Conservation (phyloP, 306 rosid genomes). For the Rosa lucieae region DNA sequence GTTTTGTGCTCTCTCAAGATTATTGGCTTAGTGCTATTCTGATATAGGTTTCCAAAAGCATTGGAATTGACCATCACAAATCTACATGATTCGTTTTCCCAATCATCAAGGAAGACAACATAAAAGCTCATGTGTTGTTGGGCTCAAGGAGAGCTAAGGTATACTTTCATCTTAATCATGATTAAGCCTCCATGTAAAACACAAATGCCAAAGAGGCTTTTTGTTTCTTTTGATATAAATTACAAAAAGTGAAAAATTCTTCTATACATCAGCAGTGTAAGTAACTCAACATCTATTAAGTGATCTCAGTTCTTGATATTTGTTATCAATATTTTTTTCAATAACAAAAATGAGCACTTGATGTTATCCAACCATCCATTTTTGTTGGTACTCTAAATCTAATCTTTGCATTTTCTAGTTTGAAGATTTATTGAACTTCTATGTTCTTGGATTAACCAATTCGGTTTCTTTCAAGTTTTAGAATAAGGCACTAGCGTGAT, state of each 20-base stretch:
- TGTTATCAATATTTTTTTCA: no score
- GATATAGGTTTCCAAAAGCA: slow-evolving; percentile 6
- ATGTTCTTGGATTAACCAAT: background rate
- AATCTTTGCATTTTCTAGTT: background rate
- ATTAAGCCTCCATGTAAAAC: background rate
- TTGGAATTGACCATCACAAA: slow-evolving; percentile 17
- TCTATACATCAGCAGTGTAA: no score
- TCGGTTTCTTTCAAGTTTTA: background rate
- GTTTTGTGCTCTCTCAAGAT: background rate
- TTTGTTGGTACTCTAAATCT: background rate
- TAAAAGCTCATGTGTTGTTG: slow-evolving; percentile 31
- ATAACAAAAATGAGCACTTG: no score
- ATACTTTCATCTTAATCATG: background rate
- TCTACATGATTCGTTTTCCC: background rate
- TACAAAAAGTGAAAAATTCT: background rate
- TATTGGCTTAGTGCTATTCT: background rate
- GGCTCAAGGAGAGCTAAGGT: slow-evolving; percentile 20
- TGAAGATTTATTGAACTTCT: background rate
- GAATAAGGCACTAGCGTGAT: background rate
- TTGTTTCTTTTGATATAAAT: background rate
- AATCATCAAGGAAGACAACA: slow-evolving; percentile 27
- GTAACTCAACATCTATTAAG: no score
- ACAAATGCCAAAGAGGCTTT: background rate
- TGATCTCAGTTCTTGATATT: no score
- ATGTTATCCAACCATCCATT: no score